Evolutionary conservation across 2,329 filamentous ascomycete genomes (phyloP), one percentile per base, ranked within the genome.

Genomic region (Beauveria sp.): DNA sequence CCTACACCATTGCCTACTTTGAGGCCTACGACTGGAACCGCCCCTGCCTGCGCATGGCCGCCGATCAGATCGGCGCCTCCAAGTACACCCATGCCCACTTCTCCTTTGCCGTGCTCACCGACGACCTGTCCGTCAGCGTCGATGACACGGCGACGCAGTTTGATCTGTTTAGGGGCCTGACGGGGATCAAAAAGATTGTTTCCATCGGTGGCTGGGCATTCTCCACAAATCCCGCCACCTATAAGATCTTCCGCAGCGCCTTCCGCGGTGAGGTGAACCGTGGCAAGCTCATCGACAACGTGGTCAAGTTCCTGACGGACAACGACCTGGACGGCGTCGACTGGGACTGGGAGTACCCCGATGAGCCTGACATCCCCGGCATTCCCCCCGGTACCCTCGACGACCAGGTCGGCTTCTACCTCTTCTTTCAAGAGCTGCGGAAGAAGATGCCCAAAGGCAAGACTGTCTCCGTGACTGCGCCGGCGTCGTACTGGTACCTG

Each of bases 271-370:
- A 68, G 0, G 22, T 43, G 1, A 77, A 80, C 50, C 68, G 75
- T 0, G 55, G 64, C 5, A 69, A 10, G 2, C 68, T 80, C 43
- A 64, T 69, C 12, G 62, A 66, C 34, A 73, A 75, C 62, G 46
- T 75, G 43, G 67, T 69, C 60, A 58, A 75, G 40, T 74, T 81
- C 66, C 5, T 77, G 62, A 61, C 71, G n/a, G 28, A 77, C 12
- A 34, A 74, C 16, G 56, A 64, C 7, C 63, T 78, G 0, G 75
- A 77, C 49, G 75, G 77, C 0, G 60, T 78, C 5, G 75, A 78
- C 55, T 63, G 76, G 26, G 75, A 78, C 62, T 81, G 77, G 78
- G 45, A 49, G 28, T 57, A 60, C n/a, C 43, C 46, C 28, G 59
- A 50, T 20, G 65, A 65, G 1, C 63, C 66, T 0, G 69, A 70